Base-by-base conservation (phyloP, 2,329 filamentous ascomycete genomes). In the Fusarium ramigenum region DNA sequence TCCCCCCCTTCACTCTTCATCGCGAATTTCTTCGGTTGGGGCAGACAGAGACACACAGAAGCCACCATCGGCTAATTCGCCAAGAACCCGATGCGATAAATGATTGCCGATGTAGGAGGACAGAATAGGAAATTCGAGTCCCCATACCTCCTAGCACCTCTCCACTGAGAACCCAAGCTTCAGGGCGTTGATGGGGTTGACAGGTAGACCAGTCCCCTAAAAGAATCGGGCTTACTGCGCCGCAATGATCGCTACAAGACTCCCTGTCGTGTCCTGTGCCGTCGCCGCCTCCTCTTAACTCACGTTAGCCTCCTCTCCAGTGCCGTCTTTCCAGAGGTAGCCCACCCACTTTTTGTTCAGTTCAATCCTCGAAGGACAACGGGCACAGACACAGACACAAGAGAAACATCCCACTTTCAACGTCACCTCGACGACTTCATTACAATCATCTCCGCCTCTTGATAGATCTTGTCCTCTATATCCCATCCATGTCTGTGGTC, bases 351-450 rank as follows among this genome's bases (percentile, higher is more conserved):
- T 69, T 69, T 69, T 42, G 49, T 36, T 59, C 34, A 36, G 12
- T 11, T 47, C 23, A 12, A 46, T 30, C 43, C 25, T 40, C 15
- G 14, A 50, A 19, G 32, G 40, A 49, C 54, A 57, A 32, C 46
- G 28, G 46, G 21, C 47, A 49, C 46, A 49, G 28, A 49, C 46
- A 32, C 46, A 49, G 46, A 32, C 21, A n/a, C 46, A 32, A 49
- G 28, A 32, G 21, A 66, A 63, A 58, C 46, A 74, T 74, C 71
- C 47, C 58, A 71, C 66, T 52, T 49, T 37, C 62, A 71, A 69
- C 59, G 60, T 72, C 56, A 67, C 70, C 44, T 58, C 21, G n/a
- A 54, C 50, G 37, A 69, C 52, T 64, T 69, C 59, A 36, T 69
- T 40, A 53, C 30, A 16, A 57, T 65, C 40, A 46, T 37, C 42